Evolutionary conservation across 2,329 filamentous ascomycete genomes (phyloP).

Genomic region (Sarocladiaceae sp.): DNA sequence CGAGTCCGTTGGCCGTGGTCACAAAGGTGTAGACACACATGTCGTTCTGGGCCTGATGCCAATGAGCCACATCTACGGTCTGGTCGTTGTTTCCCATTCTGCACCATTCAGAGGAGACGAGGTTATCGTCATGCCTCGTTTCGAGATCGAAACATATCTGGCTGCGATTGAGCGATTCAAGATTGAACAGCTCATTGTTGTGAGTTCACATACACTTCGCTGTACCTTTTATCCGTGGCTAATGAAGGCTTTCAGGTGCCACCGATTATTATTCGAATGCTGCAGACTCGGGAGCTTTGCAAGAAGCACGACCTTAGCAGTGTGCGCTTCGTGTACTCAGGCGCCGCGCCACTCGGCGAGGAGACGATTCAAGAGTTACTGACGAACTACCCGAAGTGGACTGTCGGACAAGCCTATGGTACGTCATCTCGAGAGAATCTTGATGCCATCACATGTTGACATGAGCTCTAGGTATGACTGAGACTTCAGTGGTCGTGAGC

Average conservation of each 20-base stretch:
- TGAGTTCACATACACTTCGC: background rate
- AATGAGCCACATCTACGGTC: constrained; percentile 76
- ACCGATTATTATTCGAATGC: constrained; percentile 71
- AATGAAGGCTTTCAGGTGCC: too few species aligned
- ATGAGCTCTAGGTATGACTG: constrained; percentile 67
- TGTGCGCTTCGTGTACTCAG: constrained; percentile 61
- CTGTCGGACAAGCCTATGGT: constrained; percentile 70
- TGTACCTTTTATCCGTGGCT: too few species aligned
- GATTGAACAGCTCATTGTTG: constrained; percentile 61
- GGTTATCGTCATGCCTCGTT: constrained; percentile 68
- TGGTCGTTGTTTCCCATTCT: constrained; percentile 66
- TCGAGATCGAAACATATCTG: constrained; percentile 65
- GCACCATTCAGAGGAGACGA: constrained; percentile 68
- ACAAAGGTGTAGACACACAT: constrained; percentile 32
- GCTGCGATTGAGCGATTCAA: constrained; percentile 62
- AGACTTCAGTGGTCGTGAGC: constrained; percentile 65
- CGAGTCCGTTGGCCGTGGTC: constrained; percentile 31
- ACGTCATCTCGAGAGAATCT: too few species aligned
- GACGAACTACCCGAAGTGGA: constrained; percentile 59
- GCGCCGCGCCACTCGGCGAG: constrained; percentile 68
- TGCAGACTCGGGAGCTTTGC: constrained; percentile 55
- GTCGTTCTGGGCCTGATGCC: constrained; percentile 64
- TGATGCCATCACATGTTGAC: too few species aligned
- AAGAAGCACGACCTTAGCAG: constrained; percentile 65
- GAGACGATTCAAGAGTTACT: constrained; percentile 63